Percentiles rank a stretch among this genome's conserved stretches.
Evolutionary conservation across 129 eudicot species (phyloP).

Genomic region (Glebionis coronaria): DNA sequence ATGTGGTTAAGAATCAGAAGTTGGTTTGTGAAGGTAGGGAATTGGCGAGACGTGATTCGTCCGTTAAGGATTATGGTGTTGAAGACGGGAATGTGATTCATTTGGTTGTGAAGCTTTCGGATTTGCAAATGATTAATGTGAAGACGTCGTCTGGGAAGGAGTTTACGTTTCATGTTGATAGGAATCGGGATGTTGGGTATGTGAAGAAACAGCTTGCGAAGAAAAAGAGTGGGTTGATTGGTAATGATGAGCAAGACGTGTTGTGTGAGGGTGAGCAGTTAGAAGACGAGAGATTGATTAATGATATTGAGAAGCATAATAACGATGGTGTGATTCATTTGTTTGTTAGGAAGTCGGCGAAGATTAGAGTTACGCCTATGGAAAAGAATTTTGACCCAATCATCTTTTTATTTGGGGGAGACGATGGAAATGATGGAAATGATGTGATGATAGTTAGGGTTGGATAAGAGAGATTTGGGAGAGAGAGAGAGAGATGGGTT

Average conservation of each 20-base stretch:
- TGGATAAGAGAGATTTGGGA: too few species aligned
- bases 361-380: constrained; percentile 43
- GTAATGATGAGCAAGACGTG: constrained; percentile 40
- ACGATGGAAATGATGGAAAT: too few species aligned
- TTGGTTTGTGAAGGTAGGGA: constrained; percentile 57
- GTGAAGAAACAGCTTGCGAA: constrained; percentile 50
- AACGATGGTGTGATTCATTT: too few species aligned
- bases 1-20: constrained; percentile 52
- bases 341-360: too few species aligned
- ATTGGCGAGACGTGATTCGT: constrained; percentile 50
- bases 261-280: too few species aligned
- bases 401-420: too few species aligned
- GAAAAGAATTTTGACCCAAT: constrained; percentile 58
- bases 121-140: constrained; percentile 57
- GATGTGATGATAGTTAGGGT: too few species aligned
- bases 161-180: constrained; percentile 51
- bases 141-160: constrained; percentile 68
- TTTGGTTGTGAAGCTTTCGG: constrained; percentile 53
- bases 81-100: constrained; percentile 65
- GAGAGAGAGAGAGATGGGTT: too few species aligned
- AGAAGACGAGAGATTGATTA: too few species aligned
- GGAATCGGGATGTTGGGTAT: constrained; percentile 53
- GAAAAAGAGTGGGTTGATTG: constrained; percentile 33
- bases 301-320: too few species aligned
- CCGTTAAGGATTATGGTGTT: constrained; percentile 59